phyloP scores from a whole-genome alignment of 495 filamentous ascomycete genomes.

The Penicillium daleae region DNA sequence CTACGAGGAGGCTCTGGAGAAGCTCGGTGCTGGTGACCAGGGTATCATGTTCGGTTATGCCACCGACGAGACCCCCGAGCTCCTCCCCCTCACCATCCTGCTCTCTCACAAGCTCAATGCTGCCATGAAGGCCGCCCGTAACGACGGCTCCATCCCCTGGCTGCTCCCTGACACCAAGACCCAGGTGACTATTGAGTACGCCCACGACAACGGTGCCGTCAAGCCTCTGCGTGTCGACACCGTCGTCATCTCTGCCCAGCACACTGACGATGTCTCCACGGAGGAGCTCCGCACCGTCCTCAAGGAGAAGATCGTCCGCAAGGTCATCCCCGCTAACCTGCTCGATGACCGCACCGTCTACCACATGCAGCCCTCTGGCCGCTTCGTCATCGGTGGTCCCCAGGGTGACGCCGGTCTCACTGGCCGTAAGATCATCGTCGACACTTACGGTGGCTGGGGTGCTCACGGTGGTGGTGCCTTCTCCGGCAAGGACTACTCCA shows the following conservation, averaged over 20 bases:
- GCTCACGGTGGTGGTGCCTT: slow-evolving; percentile 99
- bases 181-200: slow-evolving; percentile 98
- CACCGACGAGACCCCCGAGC: slow-evolving; percentile 97
- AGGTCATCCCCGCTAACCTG: slow-evolving; percentile 88
- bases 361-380: slow-evolving; percentile 97
- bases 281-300: slow-evolving; percentile 93
- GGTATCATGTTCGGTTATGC: slow-evolving; percentile 99
- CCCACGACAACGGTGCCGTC: slow-evolving; percentile 92
- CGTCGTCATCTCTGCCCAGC: slow-evolving; percentile 94
- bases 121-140: slow-evolving; percentile 85
- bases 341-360: slow-evolving; percentile 92
- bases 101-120: slow-evolving; percentile 95
- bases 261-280: slow-evolving; percentile 85
- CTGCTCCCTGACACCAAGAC: slow-evolving; percentile 98
- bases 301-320: slow-evolving; percentile 95
- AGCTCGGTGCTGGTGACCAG: slow-evolving; percentile 98
- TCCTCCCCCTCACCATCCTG: slow-evolving; percentile 89
- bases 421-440: slow-evolving; percentile 99
- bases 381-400: slow-evolving; percentile 98
- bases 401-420: slow-evolving; percentile 99
- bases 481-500: slow-evolving; percentile 99
- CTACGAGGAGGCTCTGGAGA: slow-evolving; percentile 94
- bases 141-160: slow-evolving; percentile 88
- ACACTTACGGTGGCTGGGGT: slow-evolving; percentile 99
- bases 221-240: slow-evolving; percentile 93